Base-by-base conservation (phyloP, 179 eudicot genomes). In the Beta corolliflora region DNA sequence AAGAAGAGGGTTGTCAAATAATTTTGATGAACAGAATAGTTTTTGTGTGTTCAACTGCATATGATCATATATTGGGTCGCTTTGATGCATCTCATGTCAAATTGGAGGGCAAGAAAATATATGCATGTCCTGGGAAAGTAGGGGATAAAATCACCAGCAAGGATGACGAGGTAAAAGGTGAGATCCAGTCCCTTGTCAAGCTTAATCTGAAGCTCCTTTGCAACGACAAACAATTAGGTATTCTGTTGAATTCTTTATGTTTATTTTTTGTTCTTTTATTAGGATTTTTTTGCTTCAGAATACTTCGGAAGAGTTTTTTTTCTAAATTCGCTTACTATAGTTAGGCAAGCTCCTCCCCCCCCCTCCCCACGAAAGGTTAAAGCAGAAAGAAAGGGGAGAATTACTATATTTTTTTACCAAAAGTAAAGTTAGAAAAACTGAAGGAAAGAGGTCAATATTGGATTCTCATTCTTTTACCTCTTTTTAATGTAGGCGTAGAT, bases 181-280 rank as follows among this genome's bases (percentile, higher is more conserved):
- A 93, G 88, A 92, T 95, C 70, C 91, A 87, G 79, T 90, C 96
- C 66, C 95, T 95, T 61, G 97, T 95, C 70, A 95, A 93, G 89
- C 93, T 93, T 81, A 95, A 91, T 80, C 74, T 95, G 83, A 95
- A 95, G 87, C 89, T 92, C 45, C 88, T 91, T 44, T 80, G 84
- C 41, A 81, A 81, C 83, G 89, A 89, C 50, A 87, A 85, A 83
- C 88, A 84, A 78, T 76, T 95, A 88, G 94, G 98, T 94, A 93
- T 78, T 88, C 67, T 81, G 36, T 5, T 68, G 29, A 7, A 25
- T 10, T 45, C 46, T 46, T 50, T n/a, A 60, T 63, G 3, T 23
- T 46, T 59, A 6, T 52, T 5, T 65, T 19, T n/a, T 70, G 56
- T 29, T 80, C 70, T 45, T 45, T 45, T 12, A 52, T 23, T 44